Evolutionary conservation across 495 filamentous ascomycete genomes (phyloP), one percentile per base, ranked within the genome.

Genomic region (Collariella sp.): DNA sequence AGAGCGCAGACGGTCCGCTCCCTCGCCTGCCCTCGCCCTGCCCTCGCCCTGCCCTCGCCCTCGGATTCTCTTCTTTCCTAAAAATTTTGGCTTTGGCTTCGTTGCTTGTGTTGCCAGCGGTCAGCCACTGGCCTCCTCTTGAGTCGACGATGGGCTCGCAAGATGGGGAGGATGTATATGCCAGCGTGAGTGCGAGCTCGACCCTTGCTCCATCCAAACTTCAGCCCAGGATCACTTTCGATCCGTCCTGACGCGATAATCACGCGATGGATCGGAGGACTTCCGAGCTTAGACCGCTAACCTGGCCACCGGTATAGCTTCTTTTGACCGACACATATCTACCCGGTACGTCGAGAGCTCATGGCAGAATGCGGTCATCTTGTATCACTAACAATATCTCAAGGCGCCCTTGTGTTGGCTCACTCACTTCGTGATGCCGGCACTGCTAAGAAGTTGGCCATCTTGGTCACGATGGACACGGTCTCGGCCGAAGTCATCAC

Each of bases 361-460:
- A 53, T 50, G 52, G 51, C 23, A 48, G 5, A 2, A n/a, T 55
- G 43, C 52, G 33, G 62, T 53, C 52, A 3, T 22, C 1, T 15
- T 43, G n/a, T 13, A 15, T 60, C 60, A 49, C 68, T 65, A 56
- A 64, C 15, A 48, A 13, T 18, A 3, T 38, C 51, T 46, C 29
- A 68, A 91, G 90, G 93, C 67, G 91, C 91, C 52, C 82, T 91
- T 54, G 91, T 99, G 31, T 81, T 99, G 55, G 91, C 89, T 50
- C 89, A 96, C 74, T 96, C 93, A 34, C 74, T 99, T 46, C 87
- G 88, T 70, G 94, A 97, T 84, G 86, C 83, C 62, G 87, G 88
- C 48, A 88, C 93, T 24, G 83, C 72, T 50, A 93, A 88, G 73
- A 91, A 86, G 72, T 77, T 99, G 57, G 88, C 87, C 45, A 83